Conservation (phyloP, 1,284 basidiomycete genomes). For the Flammula alnicola region DNA sequence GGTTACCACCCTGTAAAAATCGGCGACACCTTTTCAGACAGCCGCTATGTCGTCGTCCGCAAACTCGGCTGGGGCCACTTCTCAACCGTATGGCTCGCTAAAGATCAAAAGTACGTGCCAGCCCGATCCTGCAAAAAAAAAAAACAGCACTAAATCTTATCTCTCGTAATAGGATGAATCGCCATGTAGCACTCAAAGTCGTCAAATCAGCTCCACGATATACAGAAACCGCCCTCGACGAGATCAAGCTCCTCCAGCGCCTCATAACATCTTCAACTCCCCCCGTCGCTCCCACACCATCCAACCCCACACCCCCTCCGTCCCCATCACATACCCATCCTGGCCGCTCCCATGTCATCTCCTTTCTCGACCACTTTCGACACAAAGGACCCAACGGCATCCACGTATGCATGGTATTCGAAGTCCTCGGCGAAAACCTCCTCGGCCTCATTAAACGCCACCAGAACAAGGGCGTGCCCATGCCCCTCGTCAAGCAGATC, state of each 20-base stretch:
- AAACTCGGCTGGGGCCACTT: conserved; percentile 99
- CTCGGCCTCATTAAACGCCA: conserved; percentile 97
- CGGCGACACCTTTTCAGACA: conserved; percentile 90
- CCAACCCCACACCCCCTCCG: conserved; percentile 60
- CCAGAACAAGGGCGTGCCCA: conserved; percentile 93
- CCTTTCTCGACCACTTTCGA: conserved; percentile 95
- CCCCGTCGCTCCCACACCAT: conserved; percentile 55
- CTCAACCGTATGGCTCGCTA: conserved; percentile 91
- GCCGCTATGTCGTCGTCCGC: conserved; percentile 88
- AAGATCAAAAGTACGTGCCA: conserved; percentile 76
- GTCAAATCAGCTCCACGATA: conserved; percentile 98
- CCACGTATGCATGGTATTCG: conserved; percentile 99
- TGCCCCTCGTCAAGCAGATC: conserved; percentile 94
- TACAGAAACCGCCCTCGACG: conserved; percentile 97
- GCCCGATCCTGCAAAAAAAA: too few relatives aligned
- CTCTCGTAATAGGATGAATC: conserved; percentile 83
- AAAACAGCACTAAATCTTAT: too few relatives aligned
- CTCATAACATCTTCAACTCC: conserved; percentile 88
- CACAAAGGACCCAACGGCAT: conserved; percentile 97
- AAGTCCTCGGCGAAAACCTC: conserved; percentile 98
- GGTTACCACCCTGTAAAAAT: conserved; percentile 97
- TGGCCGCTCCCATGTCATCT: conserved; percentile 87
- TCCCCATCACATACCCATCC: conserved; percentile 75
- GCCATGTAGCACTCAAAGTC: conserved; percentile 98
- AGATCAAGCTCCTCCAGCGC: conserved; percentile 97